A percentile compares a stretch with the other conserved stretches of the same genome.
phyloP scores from a whole-genome alignment of 257 asterid species.

The Fraxinus cuspidata region DNA sequence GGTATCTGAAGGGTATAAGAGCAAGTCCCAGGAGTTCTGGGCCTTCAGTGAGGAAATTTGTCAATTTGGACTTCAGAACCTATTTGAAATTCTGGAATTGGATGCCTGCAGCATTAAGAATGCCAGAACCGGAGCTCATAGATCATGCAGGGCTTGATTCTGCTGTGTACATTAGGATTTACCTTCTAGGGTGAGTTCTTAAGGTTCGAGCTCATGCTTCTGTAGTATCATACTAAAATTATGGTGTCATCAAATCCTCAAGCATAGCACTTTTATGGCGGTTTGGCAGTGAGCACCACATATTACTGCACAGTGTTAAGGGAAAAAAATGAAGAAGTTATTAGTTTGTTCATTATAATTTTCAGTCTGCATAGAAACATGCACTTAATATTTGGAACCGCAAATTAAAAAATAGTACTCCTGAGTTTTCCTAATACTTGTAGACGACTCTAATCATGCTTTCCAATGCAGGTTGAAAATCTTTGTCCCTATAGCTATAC shows the following conservation, averaged over 20 bases:
- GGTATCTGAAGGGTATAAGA: slow-evolving; percentile 76
- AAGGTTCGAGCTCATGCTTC: neutral
- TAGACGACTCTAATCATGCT: neutral
- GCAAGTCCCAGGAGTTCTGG: slow-evolving; percentile 61
- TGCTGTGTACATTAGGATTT: slow-evolving; percentile 73
- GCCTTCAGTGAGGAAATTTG: slow-evolving; percentile 39
- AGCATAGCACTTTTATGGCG: neutral
- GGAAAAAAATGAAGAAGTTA: neutral
- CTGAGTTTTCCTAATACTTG: slow-evolving; percentile 11
- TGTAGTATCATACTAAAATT: neutral
- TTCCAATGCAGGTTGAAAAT: slow-evolving; percentile 71
- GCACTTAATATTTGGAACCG: slow-evolving; percentile 10
- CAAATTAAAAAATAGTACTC: neutral
- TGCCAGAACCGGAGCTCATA: slow-evolving; percentile 84
- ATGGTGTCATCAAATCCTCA: neutral
- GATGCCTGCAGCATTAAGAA: slow-evolving; percentile 86
- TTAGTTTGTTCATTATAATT: neutral
- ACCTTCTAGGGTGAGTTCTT: slow-evolving; percentile 78
- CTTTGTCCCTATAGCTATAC: slow-evolving; percentile 69
- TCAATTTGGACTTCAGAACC: slow-evolving; percentile 50
- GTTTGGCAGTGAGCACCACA: neutral
- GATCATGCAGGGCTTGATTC: slow-evolving; percentile 97
- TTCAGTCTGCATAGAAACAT: neutral
- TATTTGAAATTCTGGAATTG: slow-evolving; percentile 76
- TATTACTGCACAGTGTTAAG: neutral